Evolutionary conservation across 805 yeast species (phyloP).

Genomic region (Metschnikowia corniflorae): DNA sequence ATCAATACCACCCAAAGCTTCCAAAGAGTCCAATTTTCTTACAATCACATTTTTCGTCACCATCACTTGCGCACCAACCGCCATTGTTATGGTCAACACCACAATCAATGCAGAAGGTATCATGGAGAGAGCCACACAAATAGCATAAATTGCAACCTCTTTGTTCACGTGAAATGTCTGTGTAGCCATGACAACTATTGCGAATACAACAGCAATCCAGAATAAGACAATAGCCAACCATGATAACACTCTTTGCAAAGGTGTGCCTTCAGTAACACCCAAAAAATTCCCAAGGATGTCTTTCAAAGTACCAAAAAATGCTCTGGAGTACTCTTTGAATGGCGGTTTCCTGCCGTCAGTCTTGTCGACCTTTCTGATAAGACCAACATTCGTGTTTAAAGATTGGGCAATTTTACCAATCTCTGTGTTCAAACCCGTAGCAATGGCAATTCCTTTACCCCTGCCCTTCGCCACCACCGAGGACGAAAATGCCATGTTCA

Average conservation of each 20-base stretch:
- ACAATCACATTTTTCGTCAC: conserved; percentile 68
- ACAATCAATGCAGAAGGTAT: conserved; percentile 79
- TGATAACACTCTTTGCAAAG: conserved; percentile 71
- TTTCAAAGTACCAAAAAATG: conserved; percentile 45
- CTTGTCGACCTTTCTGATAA: conserved; percentile 39
- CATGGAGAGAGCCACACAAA: conserved; percentile 80
- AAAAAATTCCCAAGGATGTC: conserved; percentile 64
- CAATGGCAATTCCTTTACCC: conserved; percentile 62
- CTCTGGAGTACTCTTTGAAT: conserved; percentile 42
- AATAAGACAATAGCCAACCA: conserved; percentile 73
- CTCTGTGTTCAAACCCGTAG: conserved; percentile 70
- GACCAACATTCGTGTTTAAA: conserved; percentile 29
- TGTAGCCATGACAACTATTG: conserved; percentile 83
- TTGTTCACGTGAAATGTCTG: conserved; percentile 70
- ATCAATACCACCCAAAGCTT: conserved; percentile 74
- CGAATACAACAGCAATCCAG: conserved; percentile 76
- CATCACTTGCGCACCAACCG: conserved; percentile 74
- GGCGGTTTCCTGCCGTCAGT: conserved; percentile 41
- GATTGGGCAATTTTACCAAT: conserved; percentile 64
- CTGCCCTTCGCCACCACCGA: conserved; percentile 72
- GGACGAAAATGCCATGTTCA: conserved; percentile 69
- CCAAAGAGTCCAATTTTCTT: conserved; percentile 71
- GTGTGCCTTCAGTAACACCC: conserved; percentile 79
- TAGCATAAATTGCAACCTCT: conserved; percentile 84
- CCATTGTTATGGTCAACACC: conserved; percentile 82